Evolutionary conservation across 2,329 filamentous ascomycete species (phyloP), one percentile per base, ranked within the genome.

Genomic region (Laburnicola sp.): DNA sequence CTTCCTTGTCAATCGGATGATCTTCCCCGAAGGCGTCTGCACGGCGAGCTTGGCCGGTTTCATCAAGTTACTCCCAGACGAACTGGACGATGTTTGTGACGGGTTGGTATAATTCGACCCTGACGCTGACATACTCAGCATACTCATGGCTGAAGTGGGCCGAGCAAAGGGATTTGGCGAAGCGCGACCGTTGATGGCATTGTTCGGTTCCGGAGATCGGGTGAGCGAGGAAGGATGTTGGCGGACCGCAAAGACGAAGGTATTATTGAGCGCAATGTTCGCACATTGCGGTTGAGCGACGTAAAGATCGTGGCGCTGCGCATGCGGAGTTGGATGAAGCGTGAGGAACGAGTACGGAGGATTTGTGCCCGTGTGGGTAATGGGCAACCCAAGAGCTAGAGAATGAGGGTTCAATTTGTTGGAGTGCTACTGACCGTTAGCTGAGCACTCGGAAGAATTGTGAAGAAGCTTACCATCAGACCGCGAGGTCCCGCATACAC

Each of bases 11-110:
- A 95, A 79, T 46, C 94, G 81, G 52, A 97, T 82, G 61, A 99
- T 97, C 77, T 97, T 97, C 54, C 95, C 94, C 27, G 87, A 89
- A 0, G 94, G 94, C 4, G 89, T 91, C 74, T 99, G 94, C 49
- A 99, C 93, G 0, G 94, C 94, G 47, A 99, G 75, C 74, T 99
- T 99, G 4, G 94, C 94, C 2, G 94, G 93, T 73, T 99, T 99
- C 28, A 73, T 76, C 23, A 78, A 80, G 65, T 80, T 84, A 21
- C 81, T 81, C 45, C 81, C 82, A 23, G 80, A 79, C 11, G 80
- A 80, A 58, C 80, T 82, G 1, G 82, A 68, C 0, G 71, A 82
- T 27, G 78, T 79, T 35, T 81, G 81, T 69, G 88, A 83, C 4
- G 85, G 65, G 66, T 80, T 68, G 2, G 78, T 80, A 45, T 80